Evolutionary conservation across 345 rosid species (phyloP).

Genomic region (Litchi chinensis): DNA sequence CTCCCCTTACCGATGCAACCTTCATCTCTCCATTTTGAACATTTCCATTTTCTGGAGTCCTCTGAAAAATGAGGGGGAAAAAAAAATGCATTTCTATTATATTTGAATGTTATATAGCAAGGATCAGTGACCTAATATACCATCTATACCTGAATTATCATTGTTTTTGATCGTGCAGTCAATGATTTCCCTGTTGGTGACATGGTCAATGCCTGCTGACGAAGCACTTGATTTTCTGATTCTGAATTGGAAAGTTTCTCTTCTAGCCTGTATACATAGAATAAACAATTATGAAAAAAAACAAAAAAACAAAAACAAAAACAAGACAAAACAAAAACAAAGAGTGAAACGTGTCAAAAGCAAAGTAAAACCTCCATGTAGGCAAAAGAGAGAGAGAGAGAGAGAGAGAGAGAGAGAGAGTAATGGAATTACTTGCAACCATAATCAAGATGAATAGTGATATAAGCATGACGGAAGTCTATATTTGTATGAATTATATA

Average conservation of each 20-base stretch:
- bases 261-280: conserved; percentile 65
- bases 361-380: not conserved
- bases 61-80: conserved; percentile 45
- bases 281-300: conserved; percentile 22
- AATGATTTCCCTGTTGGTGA: conserved; percentile 90
- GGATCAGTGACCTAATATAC: conserved; percentile 10
- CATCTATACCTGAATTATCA: conserved; percentile 65
- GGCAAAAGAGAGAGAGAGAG: not conserved
- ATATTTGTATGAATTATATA: not conserved
- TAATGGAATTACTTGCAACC: not conserved
- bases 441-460: not conserved
- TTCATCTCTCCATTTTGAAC: conserved; percentile 69
- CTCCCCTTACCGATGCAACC: conserved; percentile 55
- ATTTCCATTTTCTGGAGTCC: conserved; percentile 86
- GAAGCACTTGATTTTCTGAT: conserved; percentile 97
- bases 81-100: conserved; percentile 22
- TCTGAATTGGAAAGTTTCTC: conserved; percentile 96
- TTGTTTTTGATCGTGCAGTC: conserved; percentile 66
- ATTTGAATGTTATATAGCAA: conserved; percentile 21
- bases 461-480: not conserved
- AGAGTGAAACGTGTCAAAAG: not conserved
- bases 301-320: conserved; percentile 22
- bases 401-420: too few relatives aligned
- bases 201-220: conserved; percentile 92
- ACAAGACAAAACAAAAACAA: conserved; percentile 19